Evolutionary conservation across 2,329 filamentous ascomycete genomes (phyloP).

Genomic region (Beauveria sp.): DNA sequence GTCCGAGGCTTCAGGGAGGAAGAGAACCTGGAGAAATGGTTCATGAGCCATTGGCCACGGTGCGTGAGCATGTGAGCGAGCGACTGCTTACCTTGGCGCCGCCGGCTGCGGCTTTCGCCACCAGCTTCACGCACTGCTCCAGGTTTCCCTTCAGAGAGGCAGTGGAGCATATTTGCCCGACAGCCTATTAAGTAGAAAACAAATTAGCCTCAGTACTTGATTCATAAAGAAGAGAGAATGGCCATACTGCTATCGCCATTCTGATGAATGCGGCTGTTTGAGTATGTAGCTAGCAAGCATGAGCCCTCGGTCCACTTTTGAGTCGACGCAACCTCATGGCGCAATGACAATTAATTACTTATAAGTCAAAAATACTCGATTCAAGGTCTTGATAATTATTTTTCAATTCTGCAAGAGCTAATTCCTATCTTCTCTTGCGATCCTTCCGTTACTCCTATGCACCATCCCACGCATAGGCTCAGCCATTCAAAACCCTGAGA

Average conservation of each 20-base stretch:
- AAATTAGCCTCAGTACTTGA: not conserved
- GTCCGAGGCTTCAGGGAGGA: conserved; percentile 86
- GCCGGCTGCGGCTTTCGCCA: conserved; percentile 63
- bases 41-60: conserved; percentile 12
- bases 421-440: conserved; percentile 3
- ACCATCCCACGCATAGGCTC: not conserved
- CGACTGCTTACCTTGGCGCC: conserved; percentile 61
- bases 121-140: conserved; percentile 63
- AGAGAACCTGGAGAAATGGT: conserved; percentile 52
- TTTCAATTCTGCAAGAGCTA: conserved; percentile 5
- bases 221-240: not conserved
- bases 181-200: conserved; percentile 49
- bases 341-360: not conserved
- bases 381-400: not conserved
- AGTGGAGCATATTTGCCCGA: conserved; percentile 86
- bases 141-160: conserved; percentile 72
- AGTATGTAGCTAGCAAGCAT: conserved; percentile 5
- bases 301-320: conserved; percentile 4
- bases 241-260: conserved; percentile 24
- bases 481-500: not conserved
- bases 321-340: not conserved
- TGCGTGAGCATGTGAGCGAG: not conserved
- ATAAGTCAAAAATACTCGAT: not conserved
- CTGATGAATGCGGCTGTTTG: not conserved
- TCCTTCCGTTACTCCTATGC: conserved; percentile 3